These are phyloP conservation scores for Carallia brachiata DNA, from an alignment of 345 rosid species.

Conservation along the genomic window DNA sequence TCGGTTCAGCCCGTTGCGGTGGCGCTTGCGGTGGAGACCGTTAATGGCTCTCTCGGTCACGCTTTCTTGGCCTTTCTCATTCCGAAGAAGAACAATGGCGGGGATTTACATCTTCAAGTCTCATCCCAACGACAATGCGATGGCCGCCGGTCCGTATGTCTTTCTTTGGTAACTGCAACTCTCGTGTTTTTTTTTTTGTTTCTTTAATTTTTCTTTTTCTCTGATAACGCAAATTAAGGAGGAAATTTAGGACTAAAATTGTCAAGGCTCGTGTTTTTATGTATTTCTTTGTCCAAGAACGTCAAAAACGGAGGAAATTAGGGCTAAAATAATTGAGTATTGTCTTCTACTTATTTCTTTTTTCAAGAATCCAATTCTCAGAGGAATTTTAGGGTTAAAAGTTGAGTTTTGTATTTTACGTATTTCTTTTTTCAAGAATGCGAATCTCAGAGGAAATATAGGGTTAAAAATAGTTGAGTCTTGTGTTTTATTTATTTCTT, in stretches of 20 bases:
- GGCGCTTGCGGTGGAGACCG: too few relatives aligned
- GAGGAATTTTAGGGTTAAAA: not conserved
- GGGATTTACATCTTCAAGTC: too few relatives aligned
- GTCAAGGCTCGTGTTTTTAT: not conserved
- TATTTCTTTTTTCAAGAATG: not conserved
- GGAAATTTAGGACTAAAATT: not conserved
- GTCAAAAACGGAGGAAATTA: not conserved
- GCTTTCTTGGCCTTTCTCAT: too few relatives aligned
- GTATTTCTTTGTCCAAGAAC: not conserved
- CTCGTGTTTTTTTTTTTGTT: not conserved
- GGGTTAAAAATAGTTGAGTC: not conserved
- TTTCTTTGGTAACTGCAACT: too few relatives aligned
- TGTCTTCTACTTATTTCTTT: not conserved
- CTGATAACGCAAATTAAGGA: not conserved
- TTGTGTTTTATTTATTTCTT: too few relatives aligned
- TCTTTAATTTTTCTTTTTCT: not conserved
- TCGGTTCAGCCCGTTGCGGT: too few relatives aligned
- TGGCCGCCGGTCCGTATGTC: too few relatives aligned
- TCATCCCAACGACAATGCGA: too few relatives aligned
- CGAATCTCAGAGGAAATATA: not conserved
- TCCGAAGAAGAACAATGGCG: too few relatives aligned
- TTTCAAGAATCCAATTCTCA: not conserved
- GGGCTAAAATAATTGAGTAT: not conserved
- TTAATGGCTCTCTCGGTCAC: too few relatives aligned
- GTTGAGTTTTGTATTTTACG: not conserved